These are phyloP conservation scores for Hypoxylon sp. DNA, from an alignment of 2,329 filamentous ascomycete genomes.

Conservation along the genomic window DNA sequence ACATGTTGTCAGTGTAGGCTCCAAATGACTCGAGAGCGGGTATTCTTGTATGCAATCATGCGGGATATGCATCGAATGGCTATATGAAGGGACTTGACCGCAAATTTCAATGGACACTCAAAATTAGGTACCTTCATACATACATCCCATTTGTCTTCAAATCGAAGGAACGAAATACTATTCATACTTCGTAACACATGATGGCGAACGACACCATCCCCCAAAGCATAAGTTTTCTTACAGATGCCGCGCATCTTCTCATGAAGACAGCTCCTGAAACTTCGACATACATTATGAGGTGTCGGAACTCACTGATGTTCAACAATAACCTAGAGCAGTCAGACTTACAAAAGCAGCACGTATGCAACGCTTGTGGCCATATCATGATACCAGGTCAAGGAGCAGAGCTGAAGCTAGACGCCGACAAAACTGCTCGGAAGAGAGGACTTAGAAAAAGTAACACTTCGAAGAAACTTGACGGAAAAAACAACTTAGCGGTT, in stretches of 20 bases:
- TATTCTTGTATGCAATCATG: neutral
- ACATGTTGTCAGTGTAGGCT: neutral
- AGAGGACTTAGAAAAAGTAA: conserved; percentile 38
- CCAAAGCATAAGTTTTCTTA: conserved; percentile 59
- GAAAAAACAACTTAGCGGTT: conserved; percentile 8
- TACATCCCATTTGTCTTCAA: neutral
- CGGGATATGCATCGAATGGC: neutral
- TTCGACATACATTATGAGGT: conserved; percentile 70
- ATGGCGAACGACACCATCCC: conserved; percentile 46
- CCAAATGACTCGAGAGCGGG: too few relatives aligned
- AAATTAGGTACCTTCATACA: conserved; percentile 1
- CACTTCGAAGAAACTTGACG: conserved; percentile 9
- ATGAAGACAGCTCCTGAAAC: conserved; percentile 64
- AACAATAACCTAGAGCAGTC: conserved; percentile 58
- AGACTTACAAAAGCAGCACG: conserved; percentile 64
- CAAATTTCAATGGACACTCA: neutral
- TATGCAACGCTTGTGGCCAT: conserved; percentile 70
- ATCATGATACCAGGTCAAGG: conserved; percentile 67
- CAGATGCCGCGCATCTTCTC: conserved; percentile 70
- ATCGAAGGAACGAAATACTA: neutral
- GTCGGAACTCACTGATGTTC: conserved; percentile 62
- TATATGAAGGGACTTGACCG: neutral
- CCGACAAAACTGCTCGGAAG: conserved; percentile 59
- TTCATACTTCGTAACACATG: neutral
- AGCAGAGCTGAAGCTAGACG: conserved; percentile 55